Evolutionary conservation across 495 filamentous ascomycete species (phyloP).

Genomic region (Neohortaea acidophila): DNA sequence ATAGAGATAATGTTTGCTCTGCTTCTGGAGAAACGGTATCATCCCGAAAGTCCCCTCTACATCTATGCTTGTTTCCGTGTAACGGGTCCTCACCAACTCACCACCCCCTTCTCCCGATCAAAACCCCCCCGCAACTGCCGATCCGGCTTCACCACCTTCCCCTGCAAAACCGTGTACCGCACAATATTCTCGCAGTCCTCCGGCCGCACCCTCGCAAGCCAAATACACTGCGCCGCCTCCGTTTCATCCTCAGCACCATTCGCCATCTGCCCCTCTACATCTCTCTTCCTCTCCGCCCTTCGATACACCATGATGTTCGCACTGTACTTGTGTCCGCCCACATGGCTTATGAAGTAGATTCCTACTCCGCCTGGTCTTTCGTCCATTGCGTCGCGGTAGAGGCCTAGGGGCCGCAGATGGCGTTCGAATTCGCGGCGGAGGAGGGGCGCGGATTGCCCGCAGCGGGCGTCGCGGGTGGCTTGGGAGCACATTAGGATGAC

Average conservation of each 20-base stretch:
- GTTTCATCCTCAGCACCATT: constrained; percentile 21
- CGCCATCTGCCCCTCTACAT: constrained; percentile 30
- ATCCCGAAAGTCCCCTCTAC: too few relatives aligned
- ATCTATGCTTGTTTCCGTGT: not conserved
- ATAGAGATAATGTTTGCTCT: too few relatives aligned
- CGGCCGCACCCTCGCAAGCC: constrained; percentile 75
- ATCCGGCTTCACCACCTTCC: constrained; percentile 80
- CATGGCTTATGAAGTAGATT: constrained; percentile 90
- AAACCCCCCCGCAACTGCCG: constrained; percentile 79
- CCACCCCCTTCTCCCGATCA: constrained; percentile 59
- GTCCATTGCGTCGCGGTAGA: constrained; percentile 79
- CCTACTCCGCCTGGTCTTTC: constrained; percentile 77
- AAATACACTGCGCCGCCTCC: constrained; percentile 73
- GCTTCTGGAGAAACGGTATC: too few relatives aligned
- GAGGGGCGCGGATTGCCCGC: constrained; percentile 81
- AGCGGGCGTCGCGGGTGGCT: constrained; percentile 80
- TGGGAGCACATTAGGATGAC: constrained; percentile 92
- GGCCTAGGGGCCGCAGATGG: constrained; percentile 65
- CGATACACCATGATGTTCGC: constrained; percentile 90
- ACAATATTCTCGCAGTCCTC: constrained; percentile 93
- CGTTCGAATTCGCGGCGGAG: constrained; percentile 76
- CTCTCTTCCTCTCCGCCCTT: constrained; percentile 37
- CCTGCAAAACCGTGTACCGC: constrained; percentile 75
- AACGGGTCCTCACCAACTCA: constrained; percentile 56
- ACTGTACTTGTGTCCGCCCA: constrained; percentile 85